Evolutionary conservation across 305 asterid genomes (phyloP).

Genomic region (Solanum aculeatissimum): DNA sequence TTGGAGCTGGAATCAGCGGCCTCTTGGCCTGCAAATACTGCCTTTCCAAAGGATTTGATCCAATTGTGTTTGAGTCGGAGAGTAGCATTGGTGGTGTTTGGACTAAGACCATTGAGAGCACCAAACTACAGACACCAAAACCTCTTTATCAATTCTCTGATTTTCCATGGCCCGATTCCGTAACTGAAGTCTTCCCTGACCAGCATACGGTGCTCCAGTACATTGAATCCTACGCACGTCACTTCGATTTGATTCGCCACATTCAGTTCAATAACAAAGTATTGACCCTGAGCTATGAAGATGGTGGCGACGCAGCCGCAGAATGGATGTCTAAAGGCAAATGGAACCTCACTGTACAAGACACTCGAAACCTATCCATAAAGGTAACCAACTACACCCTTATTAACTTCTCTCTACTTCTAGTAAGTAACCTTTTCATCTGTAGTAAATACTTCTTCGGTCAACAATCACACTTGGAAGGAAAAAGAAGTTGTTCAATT

Average conservation of each 20-base stretch:
- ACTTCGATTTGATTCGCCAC: background rate
- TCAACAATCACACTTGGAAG: too few species aligned
- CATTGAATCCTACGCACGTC: background rate
- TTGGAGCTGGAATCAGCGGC: background rate
- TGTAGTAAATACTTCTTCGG: too few species aligned
- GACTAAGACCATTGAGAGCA: background rate
- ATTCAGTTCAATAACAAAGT: background rate
- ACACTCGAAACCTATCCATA: conserved; percentile 1
- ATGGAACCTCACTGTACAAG: conserved; percentile 22
- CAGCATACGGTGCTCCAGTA: background rate
- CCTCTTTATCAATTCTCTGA: background rate
- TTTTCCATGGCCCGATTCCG: background rate
- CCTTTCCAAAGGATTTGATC: background rate
- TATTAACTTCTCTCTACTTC: too few species aligned
- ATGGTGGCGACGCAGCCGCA: background rate
- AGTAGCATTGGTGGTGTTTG: background rate
- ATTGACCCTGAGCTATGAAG: background rate
- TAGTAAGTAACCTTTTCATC: too few species aligned
- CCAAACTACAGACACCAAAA: background rate
- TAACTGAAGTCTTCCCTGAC: background rate
- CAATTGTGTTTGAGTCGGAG: background rate
- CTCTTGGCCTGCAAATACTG: background rate
- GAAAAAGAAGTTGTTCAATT: too few species aligned
- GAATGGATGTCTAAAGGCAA: conserved; percentile 7
- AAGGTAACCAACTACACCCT: conserved; percentile 1